Percentiles rank a stretch among this genome's conserved stretches.
Evolutionary conservation across 495 filamentous ascomycete species (phyloP).

Genomic region (Penicillium roqueforti): DNA sequence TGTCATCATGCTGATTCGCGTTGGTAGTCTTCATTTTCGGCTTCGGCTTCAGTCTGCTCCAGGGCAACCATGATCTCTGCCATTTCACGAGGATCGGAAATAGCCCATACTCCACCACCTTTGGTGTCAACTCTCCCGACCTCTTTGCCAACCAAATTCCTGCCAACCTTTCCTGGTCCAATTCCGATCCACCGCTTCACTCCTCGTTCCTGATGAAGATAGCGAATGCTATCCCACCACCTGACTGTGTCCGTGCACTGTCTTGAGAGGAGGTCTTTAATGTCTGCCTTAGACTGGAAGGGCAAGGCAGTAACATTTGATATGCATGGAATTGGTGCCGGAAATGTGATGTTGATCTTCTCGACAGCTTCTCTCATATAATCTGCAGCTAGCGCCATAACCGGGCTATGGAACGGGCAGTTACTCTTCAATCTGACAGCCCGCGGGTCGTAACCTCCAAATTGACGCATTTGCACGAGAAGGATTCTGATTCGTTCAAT

Average conservation of each 20-base stretch:
- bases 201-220: constrained; percentile 79
- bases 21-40: background rate
- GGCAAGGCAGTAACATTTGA: constrained; percentile 82
- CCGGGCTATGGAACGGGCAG: constrained; percentile 86
- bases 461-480: constrained; percentile 85
- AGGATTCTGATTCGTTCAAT: constrained; percentile 79
- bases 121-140: constrained; percentile 78
- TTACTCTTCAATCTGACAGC: constrained; percentile 85
- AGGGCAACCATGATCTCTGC: constrained; percentile 69
- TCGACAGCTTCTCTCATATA: constrained; percentile 65
- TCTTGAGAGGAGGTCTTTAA: constrained; percentile 71
- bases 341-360: constrained; percentile 61
- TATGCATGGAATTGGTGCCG: constrained; percentile 69
- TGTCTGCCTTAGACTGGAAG: constrained; percentile 64
- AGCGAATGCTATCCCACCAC: constrained; percentile 92
- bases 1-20: background rate
- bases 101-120: constrained; percentile 91
- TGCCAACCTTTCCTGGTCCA: constrained; percentile 89
- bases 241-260: constrained; percentile 82
- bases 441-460: constrained; percentile 87
- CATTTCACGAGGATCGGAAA: constrained; percentile 76
- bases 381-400: constrained; percentile 80
- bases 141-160: constrained; percentile 93
- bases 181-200: constrained; percentile 89
- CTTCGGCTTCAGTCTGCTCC: constrained; percentile 65